Evolutionary conservation across 2,329 filamentous ascomycete genomes (phyloP), one percentile per base, ranked within the genome.

Genomic region (Sarocladiaceae sp.): DNA sequence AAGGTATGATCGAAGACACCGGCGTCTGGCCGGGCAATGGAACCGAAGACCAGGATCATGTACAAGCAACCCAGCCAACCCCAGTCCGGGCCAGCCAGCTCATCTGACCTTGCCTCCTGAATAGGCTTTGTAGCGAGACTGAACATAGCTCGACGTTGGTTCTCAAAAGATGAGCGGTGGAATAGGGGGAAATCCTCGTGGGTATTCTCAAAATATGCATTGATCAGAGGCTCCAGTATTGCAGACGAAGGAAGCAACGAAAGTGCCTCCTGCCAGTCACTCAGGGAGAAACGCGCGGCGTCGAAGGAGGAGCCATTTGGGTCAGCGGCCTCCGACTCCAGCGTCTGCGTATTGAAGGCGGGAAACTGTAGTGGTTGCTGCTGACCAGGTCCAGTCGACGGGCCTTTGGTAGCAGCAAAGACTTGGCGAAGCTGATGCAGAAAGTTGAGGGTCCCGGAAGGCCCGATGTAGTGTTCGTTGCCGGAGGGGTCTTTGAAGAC

Each of bases 111-210:
- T 9, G 9, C 26, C 26, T 29, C 9, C 26, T 29, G n/a, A n/a
- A n/a, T n/a, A n/a, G n/a, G n/a, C n/a, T n/a, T n/a, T n/a, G n/a
- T n/a, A n/a, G n/a, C 26, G 9, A 29, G 26, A n/a, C 26, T 29
- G 9, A 29, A 29, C n/a, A 29, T 9, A 9, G 26, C 26, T 29
- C 26, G 9, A n/a, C 26, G n/a, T 29, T 65, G 58, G 18, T 62
- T 58, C 26, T 62, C 55, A 45, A 65, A 65, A 1, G 55, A 55
- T 2, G 55, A 55, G 4, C 60, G 53, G 13, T 65, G 60, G 26
- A 65, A 65, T 0, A 65, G 53, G 9, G 59, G 60, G 41, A 63
- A 64, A 45, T 64, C 58, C 6, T 59, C 52, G 41, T 66, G 63
- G 1, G 63, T 57, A 3, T 57, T 53, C 31, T 60, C 58, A 21